Evolutionary conservation across 345 rosid species (phyloP).

Genomic region (Moringa oleifera): DNA sequence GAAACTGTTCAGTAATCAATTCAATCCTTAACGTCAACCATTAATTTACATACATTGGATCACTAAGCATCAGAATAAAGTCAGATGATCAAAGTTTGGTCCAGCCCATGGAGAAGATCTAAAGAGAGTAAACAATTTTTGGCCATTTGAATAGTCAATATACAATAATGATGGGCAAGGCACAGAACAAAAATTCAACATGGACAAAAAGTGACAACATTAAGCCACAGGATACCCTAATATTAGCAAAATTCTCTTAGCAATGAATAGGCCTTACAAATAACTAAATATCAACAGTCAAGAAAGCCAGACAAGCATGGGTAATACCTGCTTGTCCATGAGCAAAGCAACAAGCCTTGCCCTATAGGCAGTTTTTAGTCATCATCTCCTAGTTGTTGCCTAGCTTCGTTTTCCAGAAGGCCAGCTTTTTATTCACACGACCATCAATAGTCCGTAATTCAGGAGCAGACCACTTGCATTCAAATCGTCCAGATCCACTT

Average conservation of each 20-base stretch:
- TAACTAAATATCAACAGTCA: no score
- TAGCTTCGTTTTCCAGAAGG: slow-evolving; percentile 13
- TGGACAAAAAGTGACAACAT: neutral
- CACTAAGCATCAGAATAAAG: no score
- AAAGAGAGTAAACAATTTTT: no score
- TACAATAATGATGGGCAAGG: neutral
- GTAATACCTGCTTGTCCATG: slow-evolving; percentile 18
- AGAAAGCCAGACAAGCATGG: neutral
- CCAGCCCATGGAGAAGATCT: no score
- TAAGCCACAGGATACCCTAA: neutral
- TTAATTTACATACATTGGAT: no score
- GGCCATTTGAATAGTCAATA: neutral
- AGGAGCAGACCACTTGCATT: neutral
- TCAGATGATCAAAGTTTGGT: no score
- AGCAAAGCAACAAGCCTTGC: slow-evolving; percentile 16
- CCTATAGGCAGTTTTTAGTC: slow-evolving; percentile 14
- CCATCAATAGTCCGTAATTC: neutral
- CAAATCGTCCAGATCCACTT: slow-evolving; percentile 4
- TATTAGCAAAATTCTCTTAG: neutral
- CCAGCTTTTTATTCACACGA: slow-evolving; percentile 1
- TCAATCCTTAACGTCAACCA: no score
- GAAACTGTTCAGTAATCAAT: no score
- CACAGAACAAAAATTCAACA: neutral
- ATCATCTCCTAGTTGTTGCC: slow-evolving; percentile 15
- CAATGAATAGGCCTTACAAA: neutral